Conservation (phyloP, 352 stramenopile genomes). For the Globisporangium iwayamae region DNA sequence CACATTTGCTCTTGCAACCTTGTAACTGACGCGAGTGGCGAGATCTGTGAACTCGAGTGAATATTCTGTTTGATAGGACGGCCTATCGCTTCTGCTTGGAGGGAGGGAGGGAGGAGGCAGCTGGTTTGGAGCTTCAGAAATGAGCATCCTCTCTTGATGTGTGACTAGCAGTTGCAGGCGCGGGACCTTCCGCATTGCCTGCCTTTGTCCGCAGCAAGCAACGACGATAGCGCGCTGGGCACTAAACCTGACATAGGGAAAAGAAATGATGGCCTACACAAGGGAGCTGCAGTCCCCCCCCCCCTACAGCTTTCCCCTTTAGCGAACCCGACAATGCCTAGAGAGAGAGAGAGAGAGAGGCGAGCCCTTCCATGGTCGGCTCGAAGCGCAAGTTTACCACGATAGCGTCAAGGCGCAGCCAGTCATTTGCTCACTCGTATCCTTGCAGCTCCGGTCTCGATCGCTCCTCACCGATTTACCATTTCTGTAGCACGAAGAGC, state of each 20-base stretch:
- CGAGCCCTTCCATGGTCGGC: too few species aligned
- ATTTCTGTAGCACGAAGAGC: background rate
- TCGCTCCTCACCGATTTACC: background rate
- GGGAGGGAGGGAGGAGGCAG: background rate
- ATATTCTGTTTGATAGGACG: constrained; percentile 2
- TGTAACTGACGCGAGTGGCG: background rate
- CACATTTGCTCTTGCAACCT: background rate
- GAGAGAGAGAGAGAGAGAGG: too few species aligned
- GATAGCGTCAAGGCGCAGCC: too few species aligned
- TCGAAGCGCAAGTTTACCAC: too few species aligned
- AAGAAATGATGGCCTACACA: background rate
- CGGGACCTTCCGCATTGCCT: background rate
- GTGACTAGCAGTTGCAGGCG: constrained; percentile 4
- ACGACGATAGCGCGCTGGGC: background rate
- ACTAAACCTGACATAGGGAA: background rate
- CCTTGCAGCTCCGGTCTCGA: background rate
- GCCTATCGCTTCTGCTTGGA: background rate
- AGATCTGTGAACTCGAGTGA: background rate
- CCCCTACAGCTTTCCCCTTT: background rate
- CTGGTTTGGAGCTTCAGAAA: constrained; percentile 11
- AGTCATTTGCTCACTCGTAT: too few species aligned
- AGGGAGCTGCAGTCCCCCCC: background rate
- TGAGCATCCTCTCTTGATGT: constrained; percentile 1
- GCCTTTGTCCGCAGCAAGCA: background rate
- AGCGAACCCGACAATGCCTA: background rate